phyloP scores from a whole-genome alignment of 768 basidiomycete species.

The Rhizopogon sp. region DNA sequence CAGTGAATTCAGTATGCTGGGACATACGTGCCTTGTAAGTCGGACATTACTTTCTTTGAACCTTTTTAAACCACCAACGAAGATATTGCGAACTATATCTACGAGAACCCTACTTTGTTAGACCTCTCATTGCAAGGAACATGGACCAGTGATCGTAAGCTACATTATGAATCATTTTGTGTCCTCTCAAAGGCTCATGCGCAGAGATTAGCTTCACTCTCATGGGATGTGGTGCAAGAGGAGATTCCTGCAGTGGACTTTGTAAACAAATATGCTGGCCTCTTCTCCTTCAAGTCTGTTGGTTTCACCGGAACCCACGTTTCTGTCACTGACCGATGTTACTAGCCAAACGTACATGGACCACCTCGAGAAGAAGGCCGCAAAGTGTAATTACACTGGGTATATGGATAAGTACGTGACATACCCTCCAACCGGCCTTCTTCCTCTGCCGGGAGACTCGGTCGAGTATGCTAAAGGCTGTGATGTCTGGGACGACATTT shows the following conservation, averaged over 20 bases:
- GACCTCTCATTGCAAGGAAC: slow-evolving; percentile 61
- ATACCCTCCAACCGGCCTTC: slow-evolving; percentile 57
- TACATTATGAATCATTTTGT: neutral
- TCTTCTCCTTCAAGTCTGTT: slow-evolving; percentile 68
- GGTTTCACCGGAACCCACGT: too few relatives aligned
- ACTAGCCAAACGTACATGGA: slow-evolving; percentile 59
- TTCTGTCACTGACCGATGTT: neutral
- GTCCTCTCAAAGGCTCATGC: neutral
- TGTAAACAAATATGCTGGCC: slow-evolving; percentile 63
- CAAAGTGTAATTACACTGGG: slow-evolving; percentile 52
- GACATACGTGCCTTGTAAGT: slow-evolving; percentile 56
- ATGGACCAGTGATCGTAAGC: slow-evolving; percentile 68
- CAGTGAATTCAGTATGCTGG: slow-evolving; percentile 55
- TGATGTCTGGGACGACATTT: slow-evolving; percentile 63
- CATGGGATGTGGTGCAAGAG: slow-evolving; percentile 58
- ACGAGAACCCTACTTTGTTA: slow-evolving; percentile 46
- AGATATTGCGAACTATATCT: slow-evolving; percentile 78
- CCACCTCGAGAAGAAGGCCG: slow-evolving; percentile 49
- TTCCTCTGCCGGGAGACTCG: slow-evolving; percentile 64
- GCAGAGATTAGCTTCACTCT: slow-evolving; percentile 40
- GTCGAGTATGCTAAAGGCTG: slow-evolving; percentile 44
- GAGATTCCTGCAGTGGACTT: slow-evolving; percentile 72
- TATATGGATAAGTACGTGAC: slow-evolving; percentile 62
- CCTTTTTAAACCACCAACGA: neutral
- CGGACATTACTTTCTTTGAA: neutral